These are phyloP conservation scores for Fraxinus americana DNA, from an alignment of 257 asterid species.

Conservation along the genomic window DNA sequence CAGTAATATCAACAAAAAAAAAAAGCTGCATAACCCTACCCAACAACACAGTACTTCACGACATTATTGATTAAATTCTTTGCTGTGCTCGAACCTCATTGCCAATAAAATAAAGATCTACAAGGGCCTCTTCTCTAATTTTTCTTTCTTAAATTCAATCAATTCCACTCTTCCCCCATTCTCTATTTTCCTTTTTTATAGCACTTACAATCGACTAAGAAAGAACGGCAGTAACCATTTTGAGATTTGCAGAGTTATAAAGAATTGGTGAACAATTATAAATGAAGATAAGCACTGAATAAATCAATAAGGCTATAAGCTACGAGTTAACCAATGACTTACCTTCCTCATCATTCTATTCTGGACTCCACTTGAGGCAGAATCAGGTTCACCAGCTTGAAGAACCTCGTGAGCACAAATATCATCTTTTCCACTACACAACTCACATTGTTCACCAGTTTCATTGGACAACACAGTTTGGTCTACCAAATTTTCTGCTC, in stretches of 20 bases:
- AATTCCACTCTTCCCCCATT: background rate
- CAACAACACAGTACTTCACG: background rate
- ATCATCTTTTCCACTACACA: conserved; percentile 60
- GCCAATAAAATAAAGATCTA: background rate
- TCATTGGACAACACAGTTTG: conserved; percentile 27
- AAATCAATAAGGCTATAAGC: conserved; percentile 1
- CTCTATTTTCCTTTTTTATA: background rate
- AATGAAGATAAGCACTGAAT: background rate
- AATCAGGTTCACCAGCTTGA: conserved; percentile 53
- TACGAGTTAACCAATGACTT: conserved; percentile 15
- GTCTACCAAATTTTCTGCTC: conserved; percentile 36
- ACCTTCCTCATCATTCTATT: conserved; percentile 75
- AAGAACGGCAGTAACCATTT: background rate
- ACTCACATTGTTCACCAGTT: conserved; percentile 43
- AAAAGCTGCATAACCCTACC: background rate
- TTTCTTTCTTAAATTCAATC: background rate
- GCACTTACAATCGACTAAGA: background rate
- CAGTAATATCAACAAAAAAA: background rate
- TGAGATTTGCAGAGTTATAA: background rate
- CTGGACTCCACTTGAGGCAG: conserved; percentile 36
- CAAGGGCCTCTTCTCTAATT: background rate
- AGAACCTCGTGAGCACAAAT: conserved; percentile 75
- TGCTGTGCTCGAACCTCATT: background rate
- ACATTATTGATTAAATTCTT: background rate
- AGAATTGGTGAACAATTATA: background rate